Percentiles rank a stretch among this genome's conserved stretches.
These are phyloP conservation scores for Tripterygium wilfordii DNA, from an alignment of 177 flowering plant species.

Conservation along the genomic window DNA sequence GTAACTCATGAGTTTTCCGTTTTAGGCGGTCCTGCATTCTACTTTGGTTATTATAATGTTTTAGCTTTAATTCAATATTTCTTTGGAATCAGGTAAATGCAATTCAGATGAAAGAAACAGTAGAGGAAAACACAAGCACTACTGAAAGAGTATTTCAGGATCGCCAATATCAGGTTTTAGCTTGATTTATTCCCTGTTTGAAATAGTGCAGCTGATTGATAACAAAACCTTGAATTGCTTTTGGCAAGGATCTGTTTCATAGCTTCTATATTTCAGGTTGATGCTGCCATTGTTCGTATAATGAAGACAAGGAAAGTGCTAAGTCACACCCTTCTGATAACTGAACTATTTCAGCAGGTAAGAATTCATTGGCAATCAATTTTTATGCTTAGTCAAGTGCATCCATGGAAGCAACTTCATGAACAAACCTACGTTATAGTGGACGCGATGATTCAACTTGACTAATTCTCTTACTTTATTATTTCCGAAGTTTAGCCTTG, in stretches of 20 bases:
- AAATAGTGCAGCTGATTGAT: too few species aligned
- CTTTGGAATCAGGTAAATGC: constrained; percentile 78
- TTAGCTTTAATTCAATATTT: not conserved
- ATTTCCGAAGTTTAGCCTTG: too few species aligned
- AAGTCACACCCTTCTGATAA: constrained; percentile 97
- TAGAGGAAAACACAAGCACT: constrained; percentile 95
- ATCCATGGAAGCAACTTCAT: not conserved
- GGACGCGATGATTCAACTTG: too few species aligned
- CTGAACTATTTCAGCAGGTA: constrained; percentile 99
- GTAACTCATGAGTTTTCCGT: too few species aligned
- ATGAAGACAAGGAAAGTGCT: constrained; percentile 99
- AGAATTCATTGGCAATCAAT: not conserved
- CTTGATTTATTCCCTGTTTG: too few species aligned
- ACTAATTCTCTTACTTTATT: too few species aligned
- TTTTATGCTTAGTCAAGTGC: not conserved
- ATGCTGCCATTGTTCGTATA: constrained; percentile 99
- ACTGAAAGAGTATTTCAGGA: constrained; percentile 98
- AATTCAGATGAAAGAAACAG: constrained; percentile 98
- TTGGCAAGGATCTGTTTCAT: too few species aligned
- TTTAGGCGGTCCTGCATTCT: not conserved
- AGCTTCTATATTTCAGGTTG: constrained; percentile 50
- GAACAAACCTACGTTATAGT: too few species aligned
- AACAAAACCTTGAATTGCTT: too few species aligned
- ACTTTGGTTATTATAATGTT: not conserved
- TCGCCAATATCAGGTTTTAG: constrained; percentile 94